Percentiles rank a stretch among this genome's conserved stretches.
Conservation (phyloP, 1,284 basidiomycete genomes). For the Inonotus obliquus region DNA sequence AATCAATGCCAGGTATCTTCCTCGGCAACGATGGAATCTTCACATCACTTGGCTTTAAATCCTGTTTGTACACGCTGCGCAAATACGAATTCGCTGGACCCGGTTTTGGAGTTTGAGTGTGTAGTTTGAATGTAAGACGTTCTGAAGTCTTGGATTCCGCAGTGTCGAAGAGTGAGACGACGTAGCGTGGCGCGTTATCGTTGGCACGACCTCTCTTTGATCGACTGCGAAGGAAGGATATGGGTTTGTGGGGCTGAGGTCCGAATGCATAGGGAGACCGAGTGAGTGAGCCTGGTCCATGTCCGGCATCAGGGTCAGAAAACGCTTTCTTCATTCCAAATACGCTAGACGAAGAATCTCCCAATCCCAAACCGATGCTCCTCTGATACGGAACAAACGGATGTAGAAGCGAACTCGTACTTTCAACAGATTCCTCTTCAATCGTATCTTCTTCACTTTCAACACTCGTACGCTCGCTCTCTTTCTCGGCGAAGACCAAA, state of each 20-base stretch:
- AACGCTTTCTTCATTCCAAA: conserved; percentile 2
- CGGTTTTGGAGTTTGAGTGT: background rate
- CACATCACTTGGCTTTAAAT: background rate
- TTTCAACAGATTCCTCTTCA: background rate
- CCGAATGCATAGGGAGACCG: background rate
- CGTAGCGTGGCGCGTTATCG: conserved; percentile 7
- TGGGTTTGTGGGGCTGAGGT: background rate
- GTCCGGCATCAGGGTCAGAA: conserved; percentile 13
- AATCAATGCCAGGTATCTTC: background rate
- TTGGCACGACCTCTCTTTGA: conserved; percentile 4
- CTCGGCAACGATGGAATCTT: background rate
- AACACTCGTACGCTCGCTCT: background rate
- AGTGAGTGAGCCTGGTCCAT: background rate
- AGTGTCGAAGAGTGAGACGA: conserved; percentile 7
- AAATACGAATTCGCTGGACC: conserved; percentile 4
- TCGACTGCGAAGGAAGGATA: background rate
- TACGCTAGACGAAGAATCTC: background rate
- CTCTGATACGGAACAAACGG: background rate
- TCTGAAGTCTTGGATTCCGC: background rate
- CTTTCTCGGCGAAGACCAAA: conserved; percentile 10
- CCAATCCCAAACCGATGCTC: background rate
- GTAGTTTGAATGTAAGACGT: conserved; percentile 4
- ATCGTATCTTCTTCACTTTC: background rate
- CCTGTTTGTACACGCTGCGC: background rate
- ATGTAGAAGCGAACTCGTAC: background rate